Evolutionary conservation across 805 yeast species (phyloP).

Genomic region (Candida loeiensis): DNA sequence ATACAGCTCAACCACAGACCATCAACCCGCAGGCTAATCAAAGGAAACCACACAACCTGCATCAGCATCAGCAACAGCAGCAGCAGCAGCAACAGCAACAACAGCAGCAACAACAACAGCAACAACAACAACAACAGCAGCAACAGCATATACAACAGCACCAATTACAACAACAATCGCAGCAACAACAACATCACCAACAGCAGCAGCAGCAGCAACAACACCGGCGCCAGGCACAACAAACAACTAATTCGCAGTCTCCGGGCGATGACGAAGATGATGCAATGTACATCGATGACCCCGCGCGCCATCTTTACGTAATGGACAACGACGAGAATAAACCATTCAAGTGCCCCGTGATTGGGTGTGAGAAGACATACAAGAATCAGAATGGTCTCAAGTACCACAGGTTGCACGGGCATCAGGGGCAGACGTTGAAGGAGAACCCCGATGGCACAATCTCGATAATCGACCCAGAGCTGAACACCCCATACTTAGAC

Average conservation of each 20-base stretch:
- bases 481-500: conserved; percentile 85
- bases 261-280: conserved; percentile 52
- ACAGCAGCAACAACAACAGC: conserved; percentile 12
- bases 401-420: conserved; percentile 94
- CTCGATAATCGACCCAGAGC: conserved; percentile 87
- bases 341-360: conserved; percentile 96
- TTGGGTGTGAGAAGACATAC: conserved; percentile 96
- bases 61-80: conserved; percentile 14
- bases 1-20: conserved; percentile 14
- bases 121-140: conserved; percentile 15
- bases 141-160: conserved; percentile 17
- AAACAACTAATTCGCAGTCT: conserved; percentile 13
- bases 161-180: conserved; percentile 14
- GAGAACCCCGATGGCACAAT: conserved; percentile 91
- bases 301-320: conserved; percentile 90
- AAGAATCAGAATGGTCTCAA: conserved; percentile 97
- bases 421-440: conserved; percentile 88
- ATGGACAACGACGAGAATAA: conserved; percentile 88
- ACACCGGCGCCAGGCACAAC: conserved; percentile 13
- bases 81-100: conserved; percentile 13
- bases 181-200: conserved; percentile 14
- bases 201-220: conserved; percentile 15
- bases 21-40: conserved; percentile 5
- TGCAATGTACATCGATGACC: conserved; percentile 89
- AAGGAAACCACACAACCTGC: conserved; percentile 10